Percentiles rank a stretch among this genome's conserved stretches.
Evolutionary conservation across 2,329 filamentous ascomycete species (phyloP).

Genomic region (Sodiomyces alkalinus): DNA sequence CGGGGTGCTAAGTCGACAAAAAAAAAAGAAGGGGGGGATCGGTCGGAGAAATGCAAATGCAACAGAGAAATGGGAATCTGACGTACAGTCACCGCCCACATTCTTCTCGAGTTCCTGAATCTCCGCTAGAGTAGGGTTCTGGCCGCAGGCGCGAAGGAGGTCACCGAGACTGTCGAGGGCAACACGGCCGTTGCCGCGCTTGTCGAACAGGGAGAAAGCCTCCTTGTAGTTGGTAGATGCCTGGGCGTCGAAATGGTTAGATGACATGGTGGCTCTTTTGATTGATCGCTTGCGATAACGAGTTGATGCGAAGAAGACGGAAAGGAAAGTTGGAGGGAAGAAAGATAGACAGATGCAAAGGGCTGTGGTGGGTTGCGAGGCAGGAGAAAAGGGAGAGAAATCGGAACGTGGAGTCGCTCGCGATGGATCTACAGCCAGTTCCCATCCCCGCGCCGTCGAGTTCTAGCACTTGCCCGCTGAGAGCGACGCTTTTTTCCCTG

Average conservation of each 20-base stretch:
- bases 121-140: conserved; percentile 92
- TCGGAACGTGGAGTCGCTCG: conserved; percentile 1
- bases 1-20: too few relatives aligned
- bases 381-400: conserved; percentile 1
- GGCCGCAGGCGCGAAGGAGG: conserved; percentile 86
- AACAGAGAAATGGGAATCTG: neutral
- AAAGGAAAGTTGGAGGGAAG: neutral
- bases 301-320: neutral
- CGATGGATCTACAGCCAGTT: neutral
- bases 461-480: too few relatives aligned
- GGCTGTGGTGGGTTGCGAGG: neutral
- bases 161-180: conserved; percentile 77
- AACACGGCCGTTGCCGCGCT: conserved; percentile 92
- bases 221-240: conserved; percentile 98
- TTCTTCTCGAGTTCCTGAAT: conserved; percentile 85
- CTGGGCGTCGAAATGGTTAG: conserved; percentile 41
- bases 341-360: conserved; percentile 1
- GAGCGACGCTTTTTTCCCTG: too few relatives aligned
- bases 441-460: neutral
- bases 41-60: too few relatives aligned
- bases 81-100: conserved; percentile 82
- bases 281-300: neutral
- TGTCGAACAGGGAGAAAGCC: conserved; percentile 98
- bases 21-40: too few relatives aligned
- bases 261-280: conserved; percentile 21